Percentiles rank a stretch among this genome's conserved stretches.
phyloP scores from a whole-genome alignment of 2,329 filamentous ascomycete species.

The Aspergillus pseudonomiae region DNA sequence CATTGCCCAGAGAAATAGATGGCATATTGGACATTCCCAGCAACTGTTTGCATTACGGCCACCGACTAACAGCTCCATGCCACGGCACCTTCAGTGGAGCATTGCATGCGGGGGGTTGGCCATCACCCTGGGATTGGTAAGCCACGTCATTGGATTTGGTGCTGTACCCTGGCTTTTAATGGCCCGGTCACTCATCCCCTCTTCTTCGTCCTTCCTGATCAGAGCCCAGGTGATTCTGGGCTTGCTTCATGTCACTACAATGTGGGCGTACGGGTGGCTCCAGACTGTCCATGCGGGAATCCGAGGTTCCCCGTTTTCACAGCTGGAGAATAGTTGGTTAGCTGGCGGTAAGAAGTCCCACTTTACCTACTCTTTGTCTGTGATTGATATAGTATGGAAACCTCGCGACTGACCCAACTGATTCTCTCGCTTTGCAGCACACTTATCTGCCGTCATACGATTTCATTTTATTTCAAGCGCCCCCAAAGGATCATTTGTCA shows the following conservation, averaged over 20 bases:
- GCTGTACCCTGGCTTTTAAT: background rate
- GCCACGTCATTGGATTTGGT: background rate
- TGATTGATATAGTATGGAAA: background rate
- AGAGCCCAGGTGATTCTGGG: background rate
- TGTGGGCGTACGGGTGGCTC: background rate
- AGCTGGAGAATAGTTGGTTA: slow-evolving; percentile 1
- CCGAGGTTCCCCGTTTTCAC: background rate
- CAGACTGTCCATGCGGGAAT: background rate
- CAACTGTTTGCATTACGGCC: background rate
- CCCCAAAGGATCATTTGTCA: slow-evolving; percentile 3
- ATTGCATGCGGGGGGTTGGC: background rate
- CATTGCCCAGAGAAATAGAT: slow-evolving; percentile 39
- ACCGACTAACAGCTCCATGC: background rate
- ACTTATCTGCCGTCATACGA: background rate
- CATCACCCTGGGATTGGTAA: background rate
- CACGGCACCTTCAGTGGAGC: background rate
- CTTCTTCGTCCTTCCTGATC: background rate
- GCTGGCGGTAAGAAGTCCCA: background rate
- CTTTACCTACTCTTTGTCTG: too few species aligned
- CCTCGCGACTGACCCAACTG: background rate
- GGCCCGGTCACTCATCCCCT: background rate
- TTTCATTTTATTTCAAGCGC: background rate
- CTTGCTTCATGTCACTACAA: background rate
- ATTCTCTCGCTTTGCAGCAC: background rate
- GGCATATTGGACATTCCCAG: slow-evolving; percentile 23